Evolutionary conservation across 2,329 filamentous ascomycete species (phyloP).

Genomic region (Trichophyton simii): DNA sequence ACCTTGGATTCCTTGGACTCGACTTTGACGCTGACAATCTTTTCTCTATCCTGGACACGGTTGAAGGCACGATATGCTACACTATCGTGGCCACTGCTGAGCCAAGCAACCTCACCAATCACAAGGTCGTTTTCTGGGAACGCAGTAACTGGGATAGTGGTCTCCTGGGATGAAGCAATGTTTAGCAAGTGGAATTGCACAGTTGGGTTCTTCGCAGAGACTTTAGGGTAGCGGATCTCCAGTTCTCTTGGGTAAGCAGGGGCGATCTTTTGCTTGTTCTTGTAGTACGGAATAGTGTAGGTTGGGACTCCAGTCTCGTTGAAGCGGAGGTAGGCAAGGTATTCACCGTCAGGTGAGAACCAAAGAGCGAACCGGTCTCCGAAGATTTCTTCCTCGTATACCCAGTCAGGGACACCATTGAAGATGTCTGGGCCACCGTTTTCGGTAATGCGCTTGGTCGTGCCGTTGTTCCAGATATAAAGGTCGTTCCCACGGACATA

Average conservation of each 20-base stretch:
- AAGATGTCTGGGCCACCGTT: conserved; percentile 76
- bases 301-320: conserved; percentile 62
- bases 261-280: conserved; percentile 44
- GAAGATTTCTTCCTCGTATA: conserved; percentile 77
- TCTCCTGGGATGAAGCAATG: conserved; percentile 36
- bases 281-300: conserved; percentile 55
- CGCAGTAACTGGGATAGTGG: conserved; percentile 41
- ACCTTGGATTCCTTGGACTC: conserved; percentile 34
- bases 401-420: conserved; percentile 91
- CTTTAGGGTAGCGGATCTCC: conserved; percentile 56
- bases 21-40: conserved; percentile 48
- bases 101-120: conserved; percentile 56
- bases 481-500: conserved; percentile 57
- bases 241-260: conserved; percentile 51
- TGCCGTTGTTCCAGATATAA: conserved; percentile 45
- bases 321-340: conserved; percentile 74
- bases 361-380: conserved; percentile 64
- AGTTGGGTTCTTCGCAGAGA: conserved; percentile 54
- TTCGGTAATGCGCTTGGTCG: conserved; percentile 54
- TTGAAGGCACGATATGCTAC: conserved; percentile 56
- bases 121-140: conserved; percentile 51
- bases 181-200: conserved; percentile 49
- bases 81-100: conserved; percentile 48
- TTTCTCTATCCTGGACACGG: conserved; percentile 54
- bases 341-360: conserved; percentile 81